Evolutionary conservation across 2,329 filamentous ascomycete genomes (phyloP).

Genomic region (Verticillium nonalfalfae): DNA sequence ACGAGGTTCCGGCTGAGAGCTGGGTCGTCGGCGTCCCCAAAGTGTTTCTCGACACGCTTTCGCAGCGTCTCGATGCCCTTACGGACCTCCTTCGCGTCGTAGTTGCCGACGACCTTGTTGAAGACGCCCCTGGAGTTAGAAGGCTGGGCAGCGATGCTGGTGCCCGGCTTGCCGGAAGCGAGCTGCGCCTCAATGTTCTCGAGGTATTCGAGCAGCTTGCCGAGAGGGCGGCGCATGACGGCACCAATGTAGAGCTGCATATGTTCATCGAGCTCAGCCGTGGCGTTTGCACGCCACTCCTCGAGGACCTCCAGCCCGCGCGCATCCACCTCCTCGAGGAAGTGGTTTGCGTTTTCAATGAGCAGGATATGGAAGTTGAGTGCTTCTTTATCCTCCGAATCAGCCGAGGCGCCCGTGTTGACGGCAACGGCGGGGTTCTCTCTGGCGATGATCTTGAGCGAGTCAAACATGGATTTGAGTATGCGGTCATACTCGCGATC

Average conservation of each 20-base stretch:
- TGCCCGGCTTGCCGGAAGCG: constrained; percentile 50
- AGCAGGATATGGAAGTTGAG: constrained; percentile 95
- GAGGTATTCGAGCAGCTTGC: constrained; percentile 85
- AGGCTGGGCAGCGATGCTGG: constrained; percentile 68
- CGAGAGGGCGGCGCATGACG: constrained; percentile 82
- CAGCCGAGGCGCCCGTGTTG: constrained; percentile 33
- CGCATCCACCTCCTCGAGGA: constrained; percentile 82
- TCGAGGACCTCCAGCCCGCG: constrained; percentile 69
- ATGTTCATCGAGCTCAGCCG: constrained; percentile 76
- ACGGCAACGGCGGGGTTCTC: constrained; percentile 52
- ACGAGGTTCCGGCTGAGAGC: constrained; percentile 55
- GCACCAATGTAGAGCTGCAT: constrained; percentile 81
- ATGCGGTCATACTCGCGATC: constrained; percentile 85
- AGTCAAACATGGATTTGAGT: constrained; percentile 95
- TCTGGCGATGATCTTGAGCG: constrained; percentile 84
- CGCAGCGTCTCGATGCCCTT: constrained; percentile 86
- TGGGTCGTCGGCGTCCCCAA: constrained; percentile 79
- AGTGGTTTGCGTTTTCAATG: constrained; percentile 99
- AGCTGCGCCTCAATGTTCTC: constrained; percentile 78
- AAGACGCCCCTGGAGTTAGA: constrained; percentile 78
- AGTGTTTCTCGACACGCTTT: constrained; percentile 95
- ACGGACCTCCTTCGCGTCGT: constrained; percentile 78
- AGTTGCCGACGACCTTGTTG: constrained; percentile 75
- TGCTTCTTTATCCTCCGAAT: constrained; percentile 87
- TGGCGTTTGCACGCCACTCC: constrained; percentile 75